A percentile compares a stretch with the other conserved stretches of the same genome.
Evolutionary conservation across 352 stramenopile genomes (phyloP).

Genomic region (Bremia lactucae): DNA sequence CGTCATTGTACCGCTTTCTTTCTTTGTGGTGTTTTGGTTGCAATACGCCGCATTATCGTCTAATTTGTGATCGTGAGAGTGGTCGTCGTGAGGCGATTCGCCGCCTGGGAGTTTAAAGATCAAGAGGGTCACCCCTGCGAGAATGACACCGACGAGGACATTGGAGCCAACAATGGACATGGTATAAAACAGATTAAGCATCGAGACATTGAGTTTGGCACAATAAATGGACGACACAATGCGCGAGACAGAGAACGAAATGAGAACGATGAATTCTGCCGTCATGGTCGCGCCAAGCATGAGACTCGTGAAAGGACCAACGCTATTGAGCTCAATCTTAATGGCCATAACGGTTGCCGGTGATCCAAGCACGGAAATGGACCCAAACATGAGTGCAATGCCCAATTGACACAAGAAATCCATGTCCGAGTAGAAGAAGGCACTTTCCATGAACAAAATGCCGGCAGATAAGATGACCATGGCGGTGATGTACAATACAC

Average conservation of each 20-base stretch:
- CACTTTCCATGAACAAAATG: slow-evolving; percentile 27
- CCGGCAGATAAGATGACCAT: slow-evolving; percentile 43
- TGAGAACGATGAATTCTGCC: slow-evolving; percentile 58
- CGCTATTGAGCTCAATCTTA: slow-evolving; percentile 68
- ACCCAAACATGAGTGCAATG: slow-evolving; percentile 64
- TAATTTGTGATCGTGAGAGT: too few species aligned
- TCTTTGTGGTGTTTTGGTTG: too few species aligned
- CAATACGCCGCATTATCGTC: too few species aligned
- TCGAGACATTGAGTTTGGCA: slow-evolving; percentile 35
- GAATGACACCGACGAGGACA: slow-evolving; percentile 30
- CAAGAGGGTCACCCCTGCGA: slow-evolving; percentile 37
- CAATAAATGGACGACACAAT: slow-evolving; percentile 57
- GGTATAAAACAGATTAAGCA: slow-evolving; percentile 47
- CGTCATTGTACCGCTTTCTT: too few species aligned
- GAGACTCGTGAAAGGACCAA: slow-evolving; percentile 61
- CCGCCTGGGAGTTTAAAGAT: slow-evolving; percentile 54
- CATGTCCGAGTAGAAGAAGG: slow-evolving; percentile 57
- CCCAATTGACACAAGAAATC: slow-evolving; percentile 38
- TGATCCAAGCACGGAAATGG: slow-evolving; percentile 55
- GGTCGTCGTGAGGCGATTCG: too few species aligned
- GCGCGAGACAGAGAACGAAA: slow-evolving; percentile 56
- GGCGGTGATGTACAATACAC: slow-evolving; percentile 36
- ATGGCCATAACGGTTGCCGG: slow-evolving; percentile 65
- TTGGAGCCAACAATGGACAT: slow-evolving; percentile 44
- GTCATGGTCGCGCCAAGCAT: slow-evolving; percentile 64